Base-by-base conservation (phyloP, 495 filamentous ascomycete genomes). In the Podospora pseudocomata region DNA sequence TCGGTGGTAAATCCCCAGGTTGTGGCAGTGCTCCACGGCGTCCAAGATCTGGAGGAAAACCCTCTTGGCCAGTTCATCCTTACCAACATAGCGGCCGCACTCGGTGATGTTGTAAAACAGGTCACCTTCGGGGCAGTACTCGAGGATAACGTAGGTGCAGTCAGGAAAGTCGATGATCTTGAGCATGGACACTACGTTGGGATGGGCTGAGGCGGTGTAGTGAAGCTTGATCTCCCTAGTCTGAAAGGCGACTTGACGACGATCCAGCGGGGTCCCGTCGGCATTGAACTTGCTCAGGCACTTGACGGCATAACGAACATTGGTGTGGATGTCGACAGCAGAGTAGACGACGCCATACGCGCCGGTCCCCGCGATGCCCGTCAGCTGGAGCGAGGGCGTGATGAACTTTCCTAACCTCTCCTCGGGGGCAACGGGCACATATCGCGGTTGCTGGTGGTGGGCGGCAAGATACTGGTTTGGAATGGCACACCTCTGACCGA, bases 291-390 rank as follows among this genome's bases (percentile, higher is more conserved):
- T 98, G 87, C 92, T 94, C 78, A 99, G 85, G 53, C 93, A 93
- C 82, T 99, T 99, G 76, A 99, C 94, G 65, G 95, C 96, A 82
- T 96, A 99, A 67, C 86, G 87, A 44, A 87, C 85, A 73, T 90
- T 85, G 67, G 91, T 94, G 72, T 90, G 88, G 64, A 93, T 87
- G 81, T 98, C 94, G 80, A 94, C 82, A 71, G 95, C 95, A 49
- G 90, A 91, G 81, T 99, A 97, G 16, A 99, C 96, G 28, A 97
- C 93, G 58, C 95, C 95, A 81, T 99, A 99, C 66, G 95, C 95
- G 66, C 95, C 95, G 60, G 95, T 90, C 63, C 95, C 95, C 67
- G 98, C 86, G 74, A 98, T 92, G 68, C 87, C 84, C 63, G 89
- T 92, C 68, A 97, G 85, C 79, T 93, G 90, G 68, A 97, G 84